phyloP scores from a whole-genome alignment of 2,329 filamentous ascomycete species.

The Aspergillus pseudoviridinutans region DNA sequence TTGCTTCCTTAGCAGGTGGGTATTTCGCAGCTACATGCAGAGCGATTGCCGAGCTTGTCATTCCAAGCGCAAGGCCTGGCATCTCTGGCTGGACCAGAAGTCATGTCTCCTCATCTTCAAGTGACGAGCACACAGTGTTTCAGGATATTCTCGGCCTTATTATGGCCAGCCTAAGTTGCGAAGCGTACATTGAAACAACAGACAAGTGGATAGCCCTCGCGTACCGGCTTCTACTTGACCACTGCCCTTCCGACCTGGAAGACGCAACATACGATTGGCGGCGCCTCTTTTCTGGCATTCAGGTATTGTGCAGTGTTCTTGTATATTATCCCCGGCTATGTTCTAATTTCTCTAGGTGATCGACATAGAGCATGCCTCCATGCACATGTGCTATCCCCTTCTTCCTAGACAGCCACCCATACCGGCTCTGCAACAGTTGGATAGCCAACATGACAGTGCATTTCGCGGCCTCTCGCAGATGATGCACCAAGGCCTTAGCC shows the following conservation, averaged over 20 bases:
- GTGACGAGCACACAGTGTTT: slow-evolving; percentile 14
- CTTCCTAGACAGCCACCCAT: slow-evolving; percentile 22
- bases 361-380: slow-evolving; percentile 29
- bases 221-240: slow-evolving; percentile 26
- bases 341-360: slow-evolving; percentile 16
- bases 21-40: slow-evolving; percentile 24
- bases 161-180: slow-evolving; percentile 29
- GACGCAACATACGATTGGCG: slow-evolving; percentile 18
- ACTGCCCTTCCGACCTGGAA: slow-evolving; percentile 15
- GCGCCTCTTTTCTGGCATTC: slow-evolving; percentile 24
- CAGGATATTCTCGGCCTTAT: slow-evolving; percentile 27
- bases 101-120: neutral
- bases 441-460: slow-evolving; percentile 20
- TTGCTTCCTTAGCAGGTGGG: slow-evolving; percentile 15
- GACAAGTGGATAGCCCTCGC: slow-evolving; percentile 29
- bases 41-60: slow-evolving; percentile 22
- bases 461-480: slow-evolving; percentile 26
- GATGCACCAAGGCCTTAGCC: slow-evolving; percentile 28
- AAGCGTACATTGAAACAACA: slow-evolving; percentile 24
- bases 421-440: slow-evolving; percentile 15
- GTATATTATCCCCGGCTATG: neutral
- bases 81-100: neutral
- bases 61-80: slow-evolving; percentile 3
- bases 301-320: slow-evolving; percentile 10
- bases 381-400: slow-evolving; percentile 28